These are phyloP conservation scores for Ascochyta viciae-villosae DNA, from an alignment of 2,329 filamentous ascomycete species.

Conservation along the genomic window DNA sequence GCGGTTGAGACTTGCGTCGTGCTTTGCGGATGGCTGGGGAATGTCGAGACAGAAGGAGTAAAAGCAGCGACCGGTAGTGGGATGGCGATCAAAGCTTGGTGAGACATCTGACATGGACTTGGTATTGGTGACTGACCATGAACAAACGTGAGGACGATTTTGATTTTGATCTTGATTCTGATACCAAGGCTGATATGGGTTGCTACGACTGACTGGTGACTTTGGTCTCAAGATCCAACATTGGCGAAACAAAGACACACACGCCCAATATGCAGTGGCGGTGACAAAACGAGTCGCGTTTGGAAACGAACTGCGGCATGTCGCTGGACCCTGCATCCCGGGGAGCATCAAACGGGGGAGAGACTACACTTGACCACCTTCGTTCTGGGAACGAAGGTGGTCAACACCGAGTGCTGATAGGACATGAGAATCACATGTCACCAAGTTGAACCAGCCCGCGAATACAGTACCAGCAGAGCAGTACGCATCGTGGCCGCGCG, in stretches of 20 bases:
- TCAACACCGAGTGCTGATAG: neutral
- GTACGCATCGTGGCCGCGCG: neutral
- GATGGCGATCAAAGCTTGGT: constrained; percentile 12
- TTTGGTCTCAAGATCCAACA: neutral
- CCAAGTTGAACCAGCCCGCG: too few species aligned
- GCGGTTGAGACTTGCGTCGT: neutral
- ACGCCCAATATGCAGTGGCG: neutral
- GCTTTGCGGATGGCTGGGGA: neutral
- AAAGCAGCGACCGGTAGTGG: neutral
- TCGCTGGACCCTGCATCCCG: constrained; percentile 1
- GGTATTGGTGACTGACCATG: neutral
- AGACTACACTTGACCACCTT: neutral
- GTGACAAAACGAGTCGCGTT: constrained; percentile 3
- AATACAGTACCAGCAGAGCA: neutral
- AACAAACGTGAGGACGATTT: too few species aligned
- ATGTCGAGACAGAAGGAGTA: neutral
- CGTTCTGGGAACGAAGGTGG: neutral
- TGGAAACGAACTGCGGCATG: constrained; percentile 8
- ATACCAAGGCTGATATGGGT: neutral
- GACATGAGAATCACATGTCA: neutral
- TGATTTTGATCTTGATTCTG: neutral
- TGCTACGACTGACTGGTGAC: too few species aligned
- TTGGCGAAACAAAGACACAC: constrained; percentile 3
- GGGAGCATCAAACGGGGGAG: neutral
- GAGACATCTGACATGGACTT: constrained; percentile 1